Evolutionary conservation across 2,329 filamentous ascomycete species (phyloP), one percentile per base, ranked within the genome.

Genomic region (Gaeumannomyces sp.): DNA sequence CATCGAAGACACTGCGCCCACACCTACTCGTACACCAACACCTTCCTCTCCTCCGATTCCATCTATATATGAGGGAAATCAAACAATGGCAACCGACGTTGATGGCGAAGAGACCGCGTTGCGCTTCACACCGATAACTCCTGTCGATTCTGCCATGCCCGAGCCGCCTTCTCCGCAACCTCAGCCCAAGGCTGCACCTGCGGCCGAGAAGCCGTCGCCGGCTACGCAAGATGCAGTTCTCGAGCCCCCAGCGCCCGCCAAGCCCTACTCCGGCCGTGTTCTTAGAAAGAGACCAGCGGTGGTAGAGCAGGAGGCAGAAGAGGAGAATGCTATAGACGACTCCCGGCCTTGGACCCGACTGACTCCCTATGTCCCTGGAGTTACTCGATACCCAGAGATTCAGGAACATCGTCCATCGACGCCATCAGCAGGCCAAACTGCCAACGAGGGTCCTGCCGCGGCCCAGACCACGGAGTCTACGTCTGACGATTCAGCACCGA

Each of bases 361-460:
- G 11, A 68, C 67, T 19, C 69, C 70, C 2, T 71, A 68, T 38
- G 60, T 65, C 27, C 25, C 56, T 19, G 68, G 66, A 22, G 13
- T 19, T 28, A 22, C 65, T 8, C 64, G 60, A 29, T 70, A 69
- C 29, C 70, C 70, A 1, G 69, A 71, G 63, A 64, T 65, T 33
- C 65, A 66, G 5, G 59, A 58, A n/a, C 16, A 25, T 1, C 8
- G 29, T 4, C n/a, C 59, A 8, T 3, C 38, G 8, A 57, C 61
- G 0, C 29, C 60, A 31, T 29, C n/a, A 6, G 29, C 16, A 60
- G 33, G 31, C 13, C 56, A 5, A 22, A 4, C 14, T 3, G 27
- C 25, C 25, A 27, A 63, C 5, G 62, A 59, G 22, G 22, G 31
- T 31, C 50, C 22, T 2, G 35, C 56, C n/a, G 53, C n/a, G 4